Evolutionary conservation across 345 rosid species (phyloP).

Genomic region (Eucalyptus rudis): DNA sequence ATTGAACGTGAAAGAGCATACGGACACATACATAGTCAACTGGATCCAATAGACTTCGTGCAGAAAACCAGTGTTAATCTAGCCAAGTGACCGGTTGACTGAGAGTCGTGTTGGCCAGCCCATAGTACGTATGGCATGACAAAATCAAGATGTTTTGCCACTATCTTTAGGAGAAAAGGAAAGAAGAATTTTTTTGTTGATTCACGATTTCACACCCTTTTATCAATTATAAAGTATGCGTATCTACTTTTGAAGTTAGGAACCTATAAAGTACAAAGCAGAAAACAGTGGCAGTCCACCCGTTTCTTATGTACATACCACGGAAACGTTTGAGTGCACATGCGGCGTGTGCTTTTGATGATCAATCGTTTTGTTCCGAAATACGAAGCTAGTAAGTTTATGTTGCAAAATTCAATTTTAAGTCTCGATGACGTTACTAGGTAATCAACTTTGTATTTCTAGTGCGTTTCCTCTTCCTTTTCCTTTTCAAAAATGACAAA

Average conservation of each 20-base stretch:
- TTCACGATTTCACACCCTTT: neutral
- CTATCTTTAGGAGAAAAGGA: neutral
- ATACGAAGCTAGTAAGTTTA: neutral
- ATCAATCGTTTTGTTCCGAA: fast-evolving
- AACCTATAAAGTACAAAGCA: neutral
- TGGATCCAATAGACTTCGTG: neutral
- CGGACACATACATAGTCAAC: neutral
- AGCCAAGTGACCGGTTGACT: neutral
- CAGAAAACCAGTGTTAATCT: neutral
- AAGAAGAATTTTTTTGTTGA: neutral
- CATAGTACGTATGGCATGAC: neutral
- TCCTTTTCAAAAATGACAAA: neutral
- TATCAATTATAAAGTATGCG: neutral
- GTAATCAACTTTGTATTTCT: neutral
- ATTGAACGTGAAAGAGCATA: neutral
- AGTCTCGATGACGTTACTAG: neutral
- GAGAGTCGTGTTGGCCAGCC: neutral
- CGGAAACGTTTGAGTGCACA: fast-evolving
- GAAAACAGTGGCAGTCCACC: neutral
- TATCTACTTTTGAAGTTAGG: neutral
- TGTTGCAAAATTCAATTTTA: neutral
- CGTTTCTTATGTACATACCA: fast-evolving
- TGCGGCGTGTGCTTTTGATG: neutral
- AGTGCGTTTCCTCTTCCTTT: neutral
- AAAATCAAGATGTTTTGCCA: neutral